These are phyloP conservation scores for Penicillium thymicola DNA, from an alignment of 2,329 filamentous ascomycete species.

Conservation along the genomic window DNA sequence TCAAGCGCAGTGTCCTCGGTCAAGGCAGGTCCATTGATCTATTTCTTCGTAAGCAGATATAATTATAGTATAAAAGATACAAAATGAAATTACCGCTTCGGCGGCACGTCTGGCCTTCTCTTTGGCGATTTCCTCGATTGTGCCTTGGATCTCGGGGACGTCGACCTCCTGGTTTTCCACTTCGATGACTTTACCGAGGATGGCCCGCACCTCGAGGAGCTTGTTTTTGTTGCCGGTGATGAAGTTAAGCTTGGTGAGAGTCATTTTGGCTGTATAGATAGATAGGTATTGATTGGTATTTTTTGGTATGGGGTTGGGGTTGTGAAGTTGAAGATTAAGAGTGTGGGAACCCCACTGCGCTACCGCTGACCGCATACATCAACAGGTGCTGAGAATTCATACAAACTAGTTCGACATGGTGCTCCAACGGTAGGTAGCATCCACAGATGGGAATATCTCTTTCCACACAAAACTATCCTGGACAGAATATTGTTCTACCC, in stretches of 20 bases:
- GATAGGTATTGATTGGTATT: neutral
- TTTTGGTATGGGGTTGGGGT: neutral
- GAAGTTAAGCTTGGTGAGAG: constrained; percentile 69
- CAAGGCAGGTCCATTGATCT: constrained; percentile 83
- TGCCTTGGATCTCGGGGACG: constrained; percentile 85
- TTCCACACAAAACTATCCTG: no score
- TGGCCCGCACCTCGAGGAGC: constrained; percentile 81
- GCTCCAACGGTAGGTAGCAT: no score
- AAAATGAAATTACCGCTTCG: constrained; percentile 57
- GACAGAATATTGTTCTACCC: no score
- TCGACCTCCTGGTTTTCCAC: constrained; percentile 74
- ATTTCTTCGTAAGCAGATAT: constrained; percentile 2
- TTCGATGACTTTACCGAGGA: constrained; percentile 70
- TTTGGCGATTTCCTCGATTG: constrained; percentile 81
- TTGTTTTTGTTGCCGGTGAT: constrained; percentile 97
- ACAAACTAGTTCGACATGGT: neutral
- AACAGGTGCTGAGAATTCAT: neutral
- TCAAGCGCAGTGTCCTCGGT: constrained; percentile 95
- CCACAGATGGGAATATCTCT: no score
- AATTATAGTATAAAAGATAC: neutral
- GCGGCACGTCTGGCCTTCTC: constrained; percentile 86
- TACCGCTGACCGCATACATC: neutral
- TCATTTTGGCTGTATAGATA: constrained; percentile 38
- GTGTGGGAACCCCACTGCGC: neutral
- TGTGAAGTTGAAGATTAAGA: neutral